Conservation (phyloP, 139 green algal species). For the Haematococcus lacustris region DNA sequence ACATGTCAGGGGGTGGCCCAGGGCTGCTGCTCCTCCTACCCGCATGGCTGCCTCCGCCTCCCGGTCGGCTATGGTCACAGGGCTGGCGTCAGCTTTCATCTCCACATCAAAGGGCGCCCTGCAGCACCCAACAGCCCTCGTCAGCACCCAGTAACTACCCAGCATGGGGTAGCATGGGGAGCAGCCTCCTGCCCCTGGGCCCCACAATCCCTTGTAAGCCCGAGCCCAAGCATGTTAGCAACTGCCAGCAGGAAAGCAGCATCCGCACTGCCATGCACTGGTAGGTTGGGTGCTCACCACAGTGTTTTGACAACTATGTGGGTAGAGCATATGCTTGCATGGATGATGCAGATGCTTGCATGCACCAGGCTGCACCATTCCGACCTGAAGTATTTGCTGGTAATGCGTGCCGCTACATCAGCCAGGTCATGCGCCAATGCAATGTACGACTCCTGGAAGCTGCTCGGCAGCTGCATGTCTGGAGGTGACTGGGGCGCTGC, state of each 20-base stretch:
- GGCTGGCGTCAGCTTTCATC: slow-evolving; percentile 69
- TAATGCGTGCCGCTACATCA: slow-evolving; percentile 64
- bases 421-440: slow-evolving; percentile 63
- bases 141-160: not conserved
- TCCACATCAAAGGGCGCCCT: slow-evolving; percentile 65
- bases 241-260: not conserved
- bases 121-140: not conserved
- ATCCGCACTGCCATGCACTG: not conserved
- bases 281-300: not conserved
- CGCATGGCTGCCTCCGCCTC: slow-evolving; percentile 79
- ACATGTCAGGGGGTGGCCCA: no score
- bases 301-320: not conserved
- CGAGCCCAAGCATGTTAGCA: not conserved
- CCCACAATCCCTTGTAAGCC: not conserved
- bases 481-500: no score
- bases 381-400: slow-evolving; percentile 68
- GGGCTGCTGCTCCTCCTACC: no score
- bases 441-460: slow-evolving; percentile 11
- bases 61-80: slow-evolving; percentile 74
- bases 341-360: not conserved
- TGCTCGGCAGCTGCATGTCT: not conserved
- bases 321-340: not conserved
- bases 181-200: not conserved
- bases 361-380: not conserved
- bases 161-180: not conserved